Percentiles rank a stretch among this genome's conserved stretches.
Conservation (phyloP, 1,139 yeast species). For the Hemisphaericaspora xylanilytica region DNA sequence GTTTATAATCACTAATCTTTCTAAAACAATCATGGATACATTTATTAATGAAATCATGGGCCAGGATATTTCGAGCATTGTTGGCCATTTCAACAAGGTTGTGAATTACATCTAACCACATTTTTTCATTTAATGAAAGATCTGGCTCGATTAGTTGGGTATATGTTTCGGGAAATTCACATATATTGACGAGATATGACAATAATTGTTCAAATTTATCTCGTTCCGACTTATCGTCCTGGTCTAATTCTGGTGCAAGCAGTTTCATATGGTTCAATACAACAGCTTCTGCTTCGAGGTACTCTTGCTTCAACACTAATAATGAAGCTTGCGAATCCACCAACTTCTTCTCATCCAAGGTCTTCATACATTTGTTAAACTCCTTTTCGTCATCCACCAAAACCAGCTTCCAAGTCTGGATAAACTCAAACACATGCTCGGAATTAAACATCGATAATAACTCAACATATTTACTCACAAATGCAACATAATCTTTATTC, state of each 20-base stretch:
- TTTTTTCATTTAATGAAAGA: slow-evolving; percentile 28
- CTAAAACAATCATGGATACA: slow-evolving; percentile 54
- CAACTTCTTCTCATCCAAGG: slow-evolving; percentile 26
- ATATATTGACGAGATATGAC: slow-evolving; percentile 33
- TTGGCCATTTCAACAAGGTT: slow-evolving; percentile 23
- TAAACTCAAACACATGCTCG: slow-evolving; percentile 16
- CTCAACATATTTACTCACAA: slow-evolving; percentile 31
- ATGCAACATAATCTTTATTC: slow-evolving; percentile 1
- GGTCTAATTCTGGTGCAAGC: slow-evolving; percentile 9
- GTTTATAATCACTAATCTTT: slow-evolving; percentile 41
- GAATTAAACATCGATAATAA: slow-evolving; percentile 26
- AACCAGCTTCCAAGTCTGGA: slow-evolving; percentile 16
- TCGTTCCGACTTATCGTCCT: slow-evolving; percentile 11
- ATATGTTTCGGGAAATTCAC: slow-evolving; percentile 23
- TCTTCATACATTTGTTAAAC: slow-evolving; percentile 15
- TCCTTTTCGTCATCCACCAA: slow-evolving; percentile 18
- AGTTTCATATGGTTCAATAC: slow-evolving; percentile 22
- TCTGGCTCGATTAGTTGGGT: slow-evolving; percentile 1
- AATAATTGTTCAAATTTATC: slow-evolving; percentile 28
- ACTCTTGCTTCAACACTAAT: slow-evolving; percentile 20
- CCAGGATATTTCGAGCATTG: slow-evolving; percentile 8
- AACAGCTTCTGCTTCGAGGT: slow-evolving; percentile 27
- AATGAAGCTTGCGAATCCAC: slow-evolving; percentile 25
- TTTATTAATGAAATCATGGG: slow-evolving; percentile 35
- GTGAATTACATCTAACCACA: slow-evolving; percentile 40